Conservation (phyloP, 2,329 filamentous ascomycete genomes). For the Nakataea oryzae region DNA sequence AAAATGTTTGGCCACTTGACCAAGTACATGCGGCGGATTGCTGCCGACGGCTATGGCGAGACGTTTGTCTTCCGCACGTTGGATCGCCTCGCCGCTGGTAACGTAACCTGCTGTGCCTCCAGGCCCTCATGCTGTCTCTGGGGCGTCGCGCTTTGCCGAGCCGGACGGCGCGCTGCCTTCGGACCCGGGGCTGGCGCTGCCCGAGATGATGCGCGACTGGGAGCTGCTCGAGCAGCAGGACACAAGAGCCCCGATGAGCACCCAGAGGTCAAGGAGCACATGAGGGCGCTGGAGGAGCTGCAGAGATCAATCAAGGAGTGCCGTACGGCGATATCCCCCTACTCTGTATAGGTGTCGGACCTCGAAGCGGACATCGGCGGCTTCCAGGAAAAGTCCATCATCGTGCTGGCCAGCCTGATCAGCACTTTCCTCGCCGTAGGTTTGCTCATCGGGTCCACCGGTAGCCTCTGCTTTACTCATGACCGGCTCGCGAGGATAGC, state of each 20-base stretch:
- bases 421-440: neutral
- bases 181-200: neutral
- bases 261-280: neutral
- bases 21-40: too few relatives aligned
- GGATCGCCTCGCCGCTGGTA: neutral
- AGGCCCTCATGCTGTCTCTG: neutral
- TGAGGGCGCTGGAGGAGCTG: neutral
- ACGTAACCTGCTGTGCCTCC: neutral
- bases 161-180: neutral
- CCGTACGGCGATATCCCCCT: neutral
- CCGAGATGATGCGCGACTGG: neutral
- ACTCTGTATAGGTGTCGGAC: neutral
- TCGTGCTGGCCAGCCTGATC: neutral
- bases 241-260: neutral
- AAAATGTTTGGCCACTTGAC: too few relatives aligned
- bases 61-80: neutral
- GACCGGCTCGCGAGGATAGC: neutral
- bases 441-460: neutral
- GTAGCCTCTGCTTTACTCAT: neutral
- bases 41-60: neutral
- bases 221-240: neutral
- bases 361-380: neutral
- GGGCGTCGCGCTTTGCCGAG: neutral
- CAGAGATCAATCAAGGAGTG: neutral
- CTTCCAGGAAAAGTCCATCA: neutral